Conservation (phyloP, 164 flowering plant species). For the Liquidambar formosana region DNA sequence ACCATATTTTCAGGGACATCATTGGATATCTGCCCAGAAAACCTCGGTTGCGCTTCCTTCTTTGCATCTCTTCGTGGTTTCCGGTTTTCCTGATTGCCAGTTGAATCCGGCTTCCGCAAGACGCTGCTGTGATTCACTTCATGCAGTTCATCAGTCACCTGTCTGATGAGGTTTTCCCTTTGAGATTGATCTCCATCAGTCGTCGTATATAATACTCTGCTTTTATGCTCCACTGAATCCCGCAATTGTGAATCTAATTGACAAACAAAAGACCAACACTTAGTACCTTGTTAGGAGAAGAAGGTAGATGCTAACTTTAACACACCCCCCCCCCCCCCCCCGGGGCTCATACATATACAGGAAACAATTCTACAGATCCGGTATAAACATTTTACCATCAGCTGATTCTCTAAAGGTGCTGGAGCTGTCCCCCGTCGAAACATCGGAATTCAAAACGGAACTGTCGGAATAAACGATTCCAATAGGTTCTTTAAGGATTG, state of each 20-base stretch:
- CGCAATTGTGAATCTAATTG: conserved; percentile 19
- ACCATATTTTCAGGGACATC: conserved; percentile 21
- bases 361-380: no score
- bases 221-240: conserved; percentile 44
- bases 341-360: no score
- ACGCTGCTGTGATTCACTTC: conserved; percentile 10
- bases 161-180: conserved; percentile 48
- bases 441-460: conserved; percentile 15
- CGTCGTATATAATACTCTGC: conserved; percentile 55
- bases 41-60: conserved; percentile 9
- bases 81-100: conserved; percentile 10
- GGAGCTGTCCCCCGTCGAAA: conserved; percentile 2
- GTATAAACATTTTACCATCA: no score
- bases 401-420: conserved; percentile 16
- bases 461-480: conserved; percentile 47
- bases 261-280: background rate
- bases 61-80: conserved; percentile 3
- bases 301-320: no score
- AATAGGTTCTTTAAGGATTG: conserved; percentile 52
- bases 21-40: conserved; percentile 7
- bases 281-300: no score
- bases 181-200: conserved; percentile 26
- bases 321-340: no score
- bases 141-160: conserved; percentile 37
- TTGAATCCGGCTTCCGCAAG: conserved; percentile 9